Evolutionary conservation across 768 basidiomycete species (phyloP), one percentile per base, ranked within the genome.

Genomic region (Leccinum rimulosum): DNA sequence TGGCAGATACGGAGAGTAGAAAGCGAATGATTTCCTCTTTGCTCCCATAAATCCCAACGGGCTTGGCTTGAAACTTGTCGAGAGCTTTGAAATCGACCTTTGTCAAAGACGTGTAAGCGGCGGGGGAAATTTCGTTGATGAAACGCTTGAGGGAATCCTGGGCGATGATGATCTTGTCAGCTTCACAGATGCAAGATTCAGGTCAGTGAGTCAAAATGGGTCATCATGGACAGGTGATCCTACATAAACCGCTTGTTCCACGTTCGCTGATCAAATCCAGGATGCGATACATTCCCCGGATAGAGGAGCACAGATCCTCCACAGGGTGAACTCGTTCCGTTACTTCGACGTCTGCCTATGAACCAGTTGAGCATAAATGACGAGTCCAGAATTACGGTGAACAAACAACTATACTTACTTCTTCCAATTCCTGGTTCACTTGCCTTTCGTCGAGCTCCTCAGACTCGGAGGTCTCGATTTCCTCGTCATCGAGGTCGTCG

Each of bases 141-240:
- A 86, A 77, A 1, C 67, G 58, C 56, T 72, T 75, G 45, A 87
- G 72, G 4, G 81, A 80, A 10, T 79, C 76, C 64, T 85, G 83
- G 5, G 75, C 73, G 35, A 87, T 86, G 65, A 87, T 81, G 50
- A 87, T 78, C 67, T 87, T 87, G 64, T 85, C 84, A 19, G 85
- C 85, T 84, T 60, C n/a, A 55, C 4, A 19, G 31, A 28, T 19
- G 48, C 64, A 22, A 63, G 63, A 35, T 14, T 25, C 11, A 49
- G 47, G 17, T 8, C n/a, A 40, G 35, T 7, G 12, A 35, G 17
- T 25, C 11, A 51, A 48, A 31, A 19, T 7, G 33, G 27, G 3
- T 28, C 27, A 28, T 28, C 5, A 28, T 28, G 27, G 5, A 3
- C 22, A 10, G 17, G 40, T 38, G 12, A 55, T 36, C 73, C 55